Evolutionary conservation across 2,329 filamentous ascomycete genomes (phyloP).

Genomic region (Fusarium secorum): DNA sequence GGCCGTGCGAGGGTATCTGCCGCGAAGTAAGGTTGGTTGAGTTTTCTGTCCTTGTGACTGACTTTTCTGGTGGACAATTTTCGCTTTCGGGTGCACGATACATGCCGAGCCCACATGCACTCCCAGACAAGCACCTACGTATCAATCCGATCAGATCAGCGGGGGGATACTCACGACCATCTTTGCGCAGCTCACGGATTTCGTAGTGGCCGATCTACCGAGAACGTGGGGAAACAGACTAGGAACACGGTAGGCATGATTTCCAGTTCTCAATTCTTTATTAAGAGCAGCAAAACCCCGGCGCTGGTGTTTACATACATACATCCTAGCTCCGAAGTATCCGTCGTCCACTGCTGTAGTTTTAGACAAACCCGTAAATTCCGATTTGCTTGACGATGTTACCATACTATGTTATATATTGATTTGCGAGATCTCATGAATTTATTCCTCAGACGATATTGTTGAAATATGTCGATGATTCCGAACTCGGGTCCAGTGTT

Average conservation of each 20-base stretch:
- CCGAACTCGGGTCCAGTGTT: background rate
- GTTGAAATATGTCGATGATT: background rate
- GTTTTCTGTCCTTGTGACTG: conserved; percentile 15
- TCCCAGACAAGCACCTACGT: background rate
- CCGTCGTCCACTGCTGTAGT: conserved; percentile 11
- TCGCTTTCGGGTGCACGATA: conserved; percentile 31
- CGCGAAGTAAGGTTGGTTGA: background rate
- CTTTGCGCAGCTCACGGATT: conserved; percentile 13
- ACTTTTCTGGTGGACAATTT: conserved; percentile 18
- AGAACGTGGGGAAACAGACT: conserved; percentile 24
- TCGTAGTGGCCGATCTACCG: conserved; percentile 30
- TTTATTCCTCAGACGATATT: background rate
- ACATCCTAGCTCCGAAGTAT: conserved; percentile 26
- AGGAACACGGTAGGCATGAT: background rate
- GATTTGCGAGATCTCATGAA: background rate
- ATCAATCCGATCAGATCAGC: conserved; percentile 6
- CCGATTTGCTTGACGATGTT: conserved; percentile 17
- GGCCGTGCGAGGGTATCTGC: background rate
- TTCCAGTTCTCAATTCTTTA: background rate
- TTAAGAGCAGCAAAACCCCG: background rate
- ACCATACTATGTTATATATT: background rate
- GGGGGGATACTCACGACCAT: background rate
- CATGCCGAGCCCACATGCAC: conserved; percentile 24
- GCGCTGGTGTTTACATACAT: conserved; percentile 12
- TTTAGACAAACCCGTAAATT: conserved; percentile 22